Evolutionary conservation across 495 filamentous ascomycete genomes (phyloP), one percentile per base, ranked within the genome.

Genomic region (Hyphodiscus hymeniophilus): DNA sequence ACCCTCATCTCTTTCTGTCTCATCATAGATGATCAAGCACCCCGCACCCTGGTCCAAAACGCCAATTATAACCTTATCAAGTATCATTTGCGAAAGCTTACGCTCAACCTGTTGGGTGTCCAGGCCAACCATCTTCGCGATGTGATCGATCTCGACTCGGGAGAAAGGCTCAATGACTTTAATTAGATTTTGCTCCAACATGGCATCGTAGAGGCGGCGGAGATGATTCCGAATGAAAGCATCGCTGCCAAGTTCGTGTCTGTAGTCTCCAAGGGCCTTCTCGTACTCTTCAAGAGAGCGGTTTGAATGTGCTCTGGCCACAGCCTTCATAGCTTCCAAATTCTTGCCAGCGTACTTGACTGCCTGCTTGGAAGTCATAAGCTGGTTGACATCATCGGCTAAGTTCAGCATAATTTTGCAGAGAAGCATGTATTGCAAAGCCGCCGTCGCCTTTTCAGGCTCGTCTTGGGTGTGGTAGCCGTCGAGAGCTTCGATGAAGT

Each of bases 351-450:
- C 90, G 65, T 97, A 96, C 68, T 94, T 92, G 58, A 89, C 77
- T 24, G 92, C 92, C 64, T 94, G 88, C 74, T 98, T 98, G 38
- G 85, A 89, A 13, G 82, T 80, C 78, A 97, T 84, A 45, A 98
- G 73, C 59, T 80, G 76, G 67, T 89, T 90, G 61, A 99, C 91
- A 68, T 99, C 92, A 71, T 96, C 89, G 53, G 79, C 87, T 26
- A 91, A 70, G 70, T 99, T 99, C 52, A 96, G 74, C 92, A 99
- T 97, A 71, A 99, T 94, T 74, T 97, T 96, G 77, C 92, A 97
- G 23, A 99, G 80, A 28, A 99, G 75, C 94, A 99, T 97, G 76
- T 99, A 99, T 69, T 99, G 94, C 53, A 99, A 72, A 21, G 92
- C 86, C 7, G 90, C 82, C 7, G 89, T 91, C 4, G 92, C 92